Conservation (phyloP, 352 stramenopile genomes). For the Thalassiosira livingstoniorum region DNA sequence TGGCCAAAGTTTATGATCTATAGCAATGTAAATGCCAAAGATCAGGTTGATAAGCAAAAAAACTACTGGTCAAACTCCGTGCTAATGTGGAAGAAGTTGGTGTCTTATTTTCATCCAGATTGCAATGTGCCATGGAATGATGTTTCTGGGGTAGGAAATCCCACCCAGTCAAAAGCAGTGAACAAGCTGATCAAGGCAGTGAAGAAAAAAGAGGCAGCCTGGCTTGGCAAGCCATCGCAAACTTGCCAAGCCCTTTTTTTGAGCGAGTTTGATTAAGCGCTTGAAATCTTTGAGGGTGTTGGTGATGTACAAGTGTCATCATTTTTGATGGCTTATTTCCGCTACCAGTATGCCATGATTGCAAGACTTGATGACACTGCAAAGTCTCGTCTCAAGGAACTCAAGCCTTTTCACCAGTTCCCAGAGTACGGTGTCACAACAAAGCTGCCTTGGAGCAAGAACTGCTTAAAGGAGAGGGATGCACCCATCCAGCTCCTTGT, state of each 20-base stretch:
- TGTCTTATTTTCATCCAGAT: slow-evolving; percentile 28
- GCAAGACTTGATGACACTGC: slow-evolving; percentile 37
- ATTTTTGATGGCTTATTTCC: slow-evolving; percentile 11
- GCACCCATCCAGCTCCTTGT: no score
- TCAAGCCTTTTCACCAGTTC: slow-evolving; percentile 17
- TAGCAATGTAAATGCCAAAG: slow-evolving; percentile 1
- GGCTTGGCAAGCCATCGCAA: slow-evolving; percentile 5
- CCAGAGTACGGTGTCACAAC: slow-evolving; percentile 14
- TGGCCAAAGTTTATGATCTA: slow-evolving; percentile 4
- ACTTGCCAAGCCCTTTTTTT: neutral
- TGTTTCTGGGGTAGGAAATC: slow-evolving; percentile 22
- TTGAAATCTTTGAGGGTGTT: neutral
- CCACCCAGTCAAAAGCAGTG: neutral
- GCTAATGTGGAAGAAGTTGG: slow-evolving; percentile 37
- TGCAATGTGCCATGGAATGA: slow-evolving; percentile 19
- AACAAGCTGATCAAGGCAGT: slow-evolving; percentile 18
- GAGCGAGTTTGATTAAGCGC: slow-evolving; percentile 27
- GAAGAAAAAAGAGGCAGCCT: slow-evolving; percentile 28
- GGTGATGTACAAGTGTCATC: slow-evolving; percentile 1
- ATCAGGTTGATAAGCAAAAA: slow-evolving; percentile 1
- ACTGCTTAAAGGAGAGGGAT: slow-evolving; percentile 48
- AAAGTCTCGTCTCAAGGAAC: slow-evolving; percentile 20
- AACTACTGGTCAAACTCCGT: slow-evolving; percentile 21
- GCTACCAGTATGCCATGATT: slow-evolving; percentile 51
- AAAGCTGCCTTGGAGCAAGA: slow-evolving; percentile 34